phyloP scores from a whole-genome alignment of 164 flowering plant genomes.

The Paratinospora sagittata region DNA sequence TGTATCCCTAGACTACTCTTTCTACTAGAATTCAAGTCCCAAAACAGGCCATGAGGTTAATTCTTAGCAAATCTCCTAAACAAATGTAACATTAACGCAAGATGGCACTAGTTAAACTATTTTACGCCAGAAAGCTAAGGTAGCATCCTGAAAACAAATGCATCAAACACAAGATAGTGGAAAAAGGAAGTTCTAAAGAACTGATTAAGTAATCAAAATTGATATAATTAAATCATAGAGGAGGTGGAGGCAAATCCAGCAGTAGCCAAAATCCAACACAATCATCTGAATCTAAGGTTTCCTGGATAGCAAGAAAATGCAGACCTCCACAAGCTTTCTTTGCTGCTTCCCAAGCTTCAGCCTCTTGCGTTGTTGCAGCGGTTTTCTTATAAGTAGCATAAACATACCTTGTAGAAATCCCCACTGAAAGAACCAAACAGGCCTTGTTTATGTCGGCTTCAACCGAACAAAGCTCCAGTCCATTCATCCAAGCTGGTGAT shows the following conservation, averaged over 20 bases:
- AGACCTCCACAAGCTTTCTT: constrained; percentile 89
- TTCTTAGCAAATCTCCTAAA: no score
- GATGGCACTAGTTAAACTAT: no score
- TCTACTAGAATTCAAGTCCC: no score
- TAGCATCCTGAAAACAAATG: no score
- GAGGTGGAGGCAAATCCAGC: constrained; percentile 88
- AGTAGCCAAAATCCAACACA: constrained; percentile 97
- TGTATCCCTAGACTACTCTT: no score
- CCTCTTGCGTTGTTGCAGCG: constrained; percentile 61
- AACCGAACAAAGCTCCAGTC: constrained; percentile 72
- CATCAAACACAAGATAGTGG: not conserved
- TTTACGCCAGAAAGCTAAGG: no score
- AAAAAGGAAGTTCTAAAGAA: not conserved
- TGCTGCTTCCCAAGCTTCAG: constrained; percentile 98
- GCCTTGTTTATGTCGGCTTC: constrained; percentile 69
- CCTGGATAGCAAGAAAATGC: constrained; percentile 93
- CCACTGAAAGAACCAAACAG: constrained; percentile 69
- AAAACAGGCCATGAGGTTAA: no score
- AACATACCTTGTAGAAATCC: constrained; percentile 72
- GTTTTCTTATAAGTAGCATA: constrained; percentile 75
- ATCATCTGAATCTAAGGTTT: constrained; percentile 77
- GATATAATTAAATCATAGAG: constrained; percentile 40
- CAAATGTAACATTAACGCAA: no score
- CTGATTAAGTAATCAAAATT: not conserved
- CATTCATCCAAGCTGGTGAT: constrained; percentile 91